Evolutionary conservation across 345 rosid genomes (phyloP).

Genomic region (Citrus maxima): DNA sequence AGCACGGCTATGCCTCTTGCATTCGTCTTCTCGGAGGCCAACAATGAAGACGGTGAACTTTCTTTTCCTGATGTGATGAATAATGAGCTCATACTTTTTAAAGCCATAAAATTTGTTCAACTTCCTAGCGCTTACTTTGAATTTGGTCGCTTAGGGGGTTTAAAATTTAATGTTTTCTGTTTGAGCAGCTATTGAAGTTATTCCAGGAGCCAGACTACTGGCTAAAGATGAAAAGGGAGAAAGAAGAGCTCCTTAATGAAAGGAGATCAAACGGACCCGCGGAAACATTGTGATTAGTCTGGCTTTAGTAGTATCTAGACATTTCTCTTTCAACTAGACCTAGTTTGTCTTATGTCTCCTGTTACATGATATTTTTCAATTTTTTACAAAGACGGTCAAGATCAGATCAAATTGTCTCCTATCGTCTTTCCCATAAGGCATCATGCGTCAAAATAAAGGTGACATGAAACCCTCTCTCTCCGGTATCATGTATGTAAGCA

Average conservation of each 20-base stretch:
- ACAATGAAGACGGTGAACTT: conserved; percentile 30
- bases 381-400: background rate
- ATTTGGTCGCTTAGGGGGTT: too few species aligned
- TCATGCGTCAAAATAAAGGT: background rate
- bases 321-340: background rate
- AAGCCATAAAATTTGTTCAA: background rate
- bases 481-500: background rate
- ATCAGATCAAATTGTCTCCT: background rate
- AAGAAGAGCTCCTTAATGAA: conserved; percentile 19
- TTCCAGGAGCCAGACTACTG: conserved; percentile 29
- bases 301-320: background rate
- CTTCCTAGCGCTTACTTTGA: too few species aligned
- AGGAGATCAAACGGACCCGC: background rate
- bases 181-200: conserved; percentile 29
- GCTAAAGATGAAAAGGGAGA: conserved; percentile 23
- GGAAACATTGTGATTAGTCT: conserved; percentile 10
- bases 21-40: conserved; percentile 37
- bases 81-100: background rate
- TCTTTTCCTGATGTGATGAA: background rate
- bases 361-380: too few species aligned
- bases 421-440: background rate
- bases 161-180: background rate
- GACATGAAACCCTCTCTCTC: background rate
- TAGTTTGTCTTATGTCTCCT: too few species aligned
- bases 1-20: conserved; percentile 33